Percentiles rank a stretch among this genome's conserved stretches.
These are phyloP conservation scores for Phytophthora nicotianae DNA, from an alignment of 352 stramenopile species.

Conservation along the genomic window DNA sequence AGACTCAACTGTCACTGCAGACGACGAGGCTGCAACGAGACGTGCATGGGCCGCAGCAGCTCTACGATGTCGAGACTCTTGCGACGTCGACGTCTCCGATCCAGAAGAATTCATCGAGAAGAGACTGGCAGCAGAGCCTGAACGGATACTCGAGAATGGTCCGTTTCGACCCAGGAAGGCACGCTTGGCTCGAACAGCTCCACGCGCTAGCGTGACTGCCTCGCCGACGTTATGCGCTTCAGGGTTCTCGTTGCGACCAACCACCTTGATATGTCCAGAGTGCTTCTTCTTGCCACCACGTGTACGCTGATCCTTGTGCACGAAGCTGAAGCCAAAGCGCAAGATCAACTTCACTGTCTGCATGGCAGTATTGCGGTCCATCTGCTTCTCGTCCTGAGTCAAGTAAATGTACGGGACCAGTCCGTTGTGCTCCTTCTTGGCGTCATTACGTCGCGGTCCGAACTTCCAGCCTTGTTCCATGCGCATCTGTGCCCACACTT, in stretches of 20 bases:
- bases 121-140: constrained; percentile 35
- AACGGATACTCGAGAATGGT: constrained; percentile 36
- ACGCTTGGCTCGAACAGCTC: constrained; percentile 58
- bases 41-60: constrained; percentile 28
- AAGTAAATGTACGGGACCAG: constrained; percentile 84
- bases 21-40: constrained; percentile 34
- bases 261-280: constrained; percentile 51
- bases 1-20: constrained; percentile 27
- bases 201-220: constrained; percentile 49
- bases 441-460: constrained; percentile 64
- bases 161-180: constrained; percentile 53
- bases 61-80: constrained; percentile 22
- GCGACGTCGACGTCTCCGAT: constrained; percentile 22
- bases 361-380: constrained; percentile 86
- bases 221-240: constrained; percentile 59
- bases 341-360: constrained; percentile 83
- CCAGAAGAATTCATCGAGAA: constrained; percentile 39
- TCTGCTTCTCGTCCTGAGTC: constrained; percentile 80
- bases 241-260: constrained; percentile 72
- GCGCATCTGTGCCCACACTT: constrained; percentile 84
- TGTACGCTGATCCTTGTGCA: constrained; percentile 62
- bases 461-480: constrained; percentile 84
- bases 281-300: constrained; percentile 45
- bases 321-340: constrained; percentile 71
- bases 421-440: constrained; percentile 74